Evolutionary conservation across 78 protist species (phyloP).

Genomic region (Dictyostelium citrinum): DNA sequence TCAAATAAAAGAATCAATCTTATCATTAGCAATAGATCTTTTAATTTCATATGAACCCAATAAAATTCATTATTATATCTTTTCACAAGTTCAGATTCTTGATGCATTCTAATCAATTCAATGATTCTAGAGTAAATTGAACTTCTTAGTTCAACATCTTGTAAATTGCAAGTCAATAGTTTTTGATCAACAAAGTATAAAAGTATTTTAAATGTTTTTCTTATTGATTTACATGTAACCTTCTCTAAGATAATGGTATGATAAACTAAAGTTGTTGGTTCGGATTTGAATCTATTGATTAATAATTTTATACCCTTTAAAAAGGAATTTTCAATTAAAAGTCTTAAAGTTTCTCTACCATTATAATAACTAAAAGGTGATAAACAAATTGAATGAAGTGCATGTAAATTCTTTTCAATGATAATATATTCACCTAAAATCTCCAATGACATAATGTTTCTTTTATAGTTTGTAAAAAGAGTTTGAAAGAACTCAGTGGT

Average conservation of each 20-base stretch:
- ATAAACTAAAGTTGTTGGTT: neutral
- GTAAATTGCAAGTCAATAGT: neutral
- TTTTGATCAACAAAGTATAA: neutral
- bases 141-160: neutral
- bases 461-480: neutral
- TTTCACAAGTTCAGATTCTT: neutral
- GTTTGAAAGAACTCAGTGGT: neutral
- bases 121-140: neutral
- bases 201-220: neutral
- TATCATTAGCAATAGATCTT: neutral
- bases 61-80: neutral
- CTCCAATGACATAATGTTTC: neutral
- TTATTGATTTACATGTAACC: neutral
- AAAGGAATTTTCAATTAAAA: neutral
- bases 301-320: neutral
- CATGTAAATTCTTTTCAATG: neutral
- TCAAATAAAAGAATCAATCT: neutral
- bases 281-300: neutral
- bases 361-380: neutral
- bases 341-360: neutral
- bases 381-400: neutral
- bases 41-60: neutral
- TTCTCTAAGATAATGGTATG: neutral
- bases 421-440: neutral
- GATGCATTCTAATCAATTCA: neutral